These are phyloP conservation scores for Cryptococcus deneoformans DNA, from an alignment of 1,284 basidiomycete species.

Conservation along the genomic window DNA sequence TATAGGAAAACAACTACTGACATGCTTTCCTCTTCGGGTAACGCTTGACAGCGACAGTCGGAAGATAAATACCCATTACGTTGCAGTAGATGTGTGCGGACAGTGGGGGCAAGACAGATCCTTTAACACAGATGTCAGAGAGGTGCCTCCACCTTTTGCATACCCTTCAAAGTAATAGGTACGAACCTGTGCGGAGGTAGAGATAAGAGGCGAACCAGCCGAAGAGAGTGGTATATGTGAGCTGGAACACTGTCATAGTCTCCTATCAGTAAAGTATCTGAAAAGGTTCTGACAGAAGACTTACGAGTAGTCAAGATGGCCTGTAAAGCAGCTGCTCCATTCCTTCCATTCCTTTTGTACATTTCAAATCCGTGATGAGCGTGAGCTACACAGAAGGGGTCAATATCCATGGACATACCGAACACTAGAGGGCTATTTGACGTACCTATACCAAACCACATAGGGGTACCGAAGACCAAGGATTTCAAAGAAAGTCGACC, in stretches of 20 bases:
- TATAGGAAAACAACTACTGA: conserved; percentile 12
- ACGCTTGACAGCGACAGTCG: conserved; percentile 28
- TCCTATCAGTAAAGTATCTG: conserved; percentile 1
- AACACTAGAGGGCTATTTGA: conserved; percentile 6
- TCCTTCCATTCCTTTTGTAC: conserved; percentile 69
- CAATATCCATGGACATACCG: conserved; percentile 50
- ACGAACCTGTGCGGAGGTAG: conserved; percentile 67
- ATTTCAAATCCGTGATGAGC: conserved; percentile 86
- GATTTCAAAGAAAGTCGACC: conserved; percentile 57
- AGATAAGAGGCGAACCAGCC: conserved; percentile 85
- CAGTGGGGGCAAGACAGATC: conserved; percentile 56
- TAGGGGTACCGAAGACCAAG: conserved; percentile 75
- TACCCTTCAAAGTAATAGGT: conserved; percentile 55
- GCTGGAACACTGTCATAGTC: conserved; percentile 68
- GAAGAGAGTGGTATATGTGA: conserved; percentile 85
- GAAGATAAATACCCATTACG: conserved; percentile 66
- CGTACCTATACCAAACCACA: conserved; percentile 84
- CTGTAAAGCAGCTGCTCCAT: conserved; percentile 58
- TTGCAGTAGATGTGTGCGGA: conserved; percentile 89
- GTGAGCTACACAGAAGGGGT: conserved; percentile 61
- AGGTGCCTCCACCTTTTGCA: neutral
- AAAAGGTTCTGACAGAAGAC: conserved; percentile 37
- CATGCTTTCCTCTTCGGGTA: conserved; percentile 32
- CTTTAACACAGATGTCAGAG: conserved; percentile 4
- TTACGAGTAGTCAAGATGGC: conserved; percentile 62